Conservation (phyloP, 176 grass and related monocot species). For the Aegilops umbellulata region DNA sequence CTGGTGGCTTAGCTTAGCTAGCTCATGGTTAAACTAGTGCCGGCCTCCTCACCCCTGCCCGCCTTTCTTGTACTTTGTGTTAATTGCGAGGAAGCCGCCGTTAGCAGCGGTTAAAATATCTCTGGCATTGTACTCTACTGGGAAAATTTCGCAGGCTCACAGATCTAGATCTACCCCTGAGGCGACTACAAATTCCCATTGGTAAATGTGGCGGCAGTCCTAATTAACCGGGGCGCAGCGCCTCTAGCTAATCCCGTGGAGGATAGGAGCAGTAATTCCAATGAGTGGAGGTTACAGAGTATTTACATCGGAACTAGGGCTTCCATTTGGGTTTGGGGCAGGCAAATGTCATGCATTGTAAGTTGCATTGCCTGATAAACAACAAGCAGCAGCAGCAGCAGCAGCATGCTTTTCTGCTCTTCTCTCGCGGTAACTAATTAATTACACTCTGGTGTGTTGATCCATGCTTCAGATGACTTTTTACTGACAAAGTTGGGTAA, state of each 20-base stretch:
- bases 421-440: background rate
- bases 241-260: constrained; percentile 54
- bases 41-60: background rate
- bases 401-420: constrained; percentile 14
- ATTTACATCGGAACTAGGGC: constrained; percentile 65
- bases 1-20: constrained; percentile 11
- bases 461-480: constrained; percentile 23
- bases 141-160: constrained; percentile 33
- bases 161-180: constrained; percentile 61
- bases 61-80: constrained; percentile 48
- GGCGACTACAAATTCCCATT: constrained; percentile 49
- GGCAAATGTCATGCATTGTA: constrained; percentile 33
- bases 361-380: constrained; percentile 16
- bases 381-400: background rate
- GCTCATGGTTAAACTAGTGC: constrained; percentile 22
- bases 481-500: constrained; percentile 30
- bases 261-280: constrained; percentile 36
- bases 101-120: constrained; percentile 30
- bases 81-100: constrained; percentile 49
- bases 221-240: constrained; percentile 41
- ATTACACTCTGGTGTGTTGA: background rate
- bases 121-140: background rate
- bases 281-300: constrained; percentile 54
- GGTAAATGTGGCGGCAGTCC: constrained; percentile 51
- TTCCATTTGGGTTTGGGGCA: constrained; percentile 42